Percentiles rank a stretch among this genome's conserved stretches.
Conservation (phyloP, 192 early-diverging fungal species). For the Borealophlyctis nickersoniae region DNA sequence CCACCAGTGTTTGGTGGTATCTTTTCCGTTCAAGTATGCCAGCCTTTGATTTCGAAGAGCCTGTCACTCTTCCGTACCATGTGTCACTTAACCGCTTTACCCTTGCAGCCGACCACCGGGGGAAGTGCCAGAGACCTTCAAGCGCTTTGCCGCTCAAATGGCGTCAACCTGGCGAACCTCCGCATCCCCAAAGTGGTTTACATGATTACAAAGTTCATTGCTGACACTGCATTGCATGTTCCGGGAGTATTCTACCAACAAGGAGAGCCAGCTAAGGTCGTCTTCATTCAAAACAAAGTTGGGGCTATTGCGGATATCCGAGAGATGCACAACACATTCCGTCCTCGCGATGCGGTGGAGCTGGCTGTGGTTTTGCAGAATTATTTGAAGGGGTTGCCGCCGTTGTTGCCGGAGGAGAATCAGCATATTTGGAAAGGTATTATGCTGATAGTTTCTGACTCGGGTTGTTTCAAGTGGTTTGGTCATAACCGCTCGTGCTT, state of each 20-base stretch:
- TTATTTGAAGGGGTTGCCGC: not conserved
- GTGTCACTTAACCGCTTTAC: no score
- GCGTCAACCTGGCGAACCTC: not conserved
- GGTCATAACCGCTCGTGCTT: not conserved
- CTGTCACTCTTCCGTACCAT: no score
- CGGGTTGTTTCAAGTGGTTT: not conserved
- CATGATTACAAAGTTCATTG: not conserved
- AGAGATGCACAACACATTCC: not conserved
- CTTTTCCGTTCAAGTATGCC: no score
- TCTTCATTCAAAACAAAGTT: no score
- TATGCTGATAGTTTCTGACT: not conserved
- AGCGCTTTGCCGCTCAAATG: no score
- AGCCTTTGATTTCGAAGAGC: no score
- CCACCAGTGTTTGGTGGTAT: no score
- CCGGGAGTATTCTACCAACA: not conserved
- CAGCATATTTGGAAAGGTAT: not conserved
- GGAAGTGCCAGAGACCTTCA: no score
- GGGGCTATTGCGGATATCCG: not conserved
- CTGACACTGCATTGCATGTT: not conserved
- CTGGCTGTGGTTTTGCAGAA: not conserved
- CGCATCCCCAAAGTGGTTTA: not conserved
- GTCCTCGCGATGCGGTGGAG: not conserved
- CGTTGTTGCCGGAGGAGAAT: not conserved
- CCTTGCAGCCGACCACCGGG: no score
- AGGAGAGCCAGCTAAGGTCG: no score